Evolutionary conservation across 2,329 filamentous ascomycete genomes (phyloP).

Genomic region (Diplodia corticola): DNA sequence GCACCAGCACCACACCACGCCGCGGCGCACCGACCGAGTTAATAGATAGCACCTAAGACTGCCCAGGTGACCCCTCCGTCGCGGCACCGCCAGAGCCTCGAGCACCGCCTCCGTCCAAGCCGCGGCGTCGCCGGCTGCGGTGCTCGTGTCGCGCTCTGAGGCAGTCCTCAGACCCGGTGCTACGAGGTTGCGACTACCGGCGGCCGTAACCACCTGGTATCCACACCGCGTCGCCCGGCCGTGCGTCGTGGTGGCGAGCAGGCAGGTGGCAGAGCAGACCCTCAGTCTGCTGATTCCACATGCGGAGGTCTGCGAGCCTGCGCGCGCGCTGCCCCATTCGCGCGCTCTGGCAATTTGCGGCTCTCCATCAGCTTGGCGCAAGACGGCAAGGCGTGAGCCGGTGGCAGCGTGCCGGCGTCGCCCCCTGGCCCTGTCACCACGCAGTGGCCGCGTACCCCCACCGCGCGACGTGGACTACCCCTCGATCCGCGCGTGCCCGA

Average conservation of each 20-base stretch:
- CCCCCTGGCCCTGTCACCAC: not conserved
- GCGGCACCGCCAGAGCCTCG: not conserved
- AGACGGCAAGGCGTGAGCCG: conserved; percentile 12
- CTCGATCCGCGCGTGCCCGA: conserved; percentile 11
- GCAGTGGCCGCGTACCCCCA: conserved; percentile 18
- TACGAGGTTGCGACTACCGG: not conserved
- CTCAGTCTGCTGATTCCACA: conserved; percentile 18
- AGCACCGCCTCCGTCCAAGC: not conserved
- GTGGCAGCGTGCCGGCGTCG: conserved; percentile 4
- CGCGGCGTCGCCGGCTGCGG: not conserved
- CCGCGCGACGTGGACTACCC: not conserved
- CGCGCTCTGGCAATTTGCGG: conserved; percentile 14
- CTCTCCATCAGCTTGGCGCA: conserved; percentile 6
- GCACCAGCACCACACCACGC: not conserved
- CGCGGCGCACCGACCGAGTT: not conserved
- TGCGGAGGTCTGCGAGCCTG: conserved; percentile 1
- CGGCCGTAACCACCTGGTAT: not conserved
- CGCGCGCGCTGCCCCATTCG: not conserved
- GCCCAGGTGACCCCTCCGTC: not conserved
- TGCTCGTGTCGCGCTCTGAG: not conserved
- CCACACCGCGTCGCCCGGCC: not conserved
- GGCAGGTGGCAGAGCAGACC: not conserved
- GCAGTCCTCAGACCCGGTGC: conserved; percentile 6
- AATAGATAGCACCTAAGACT: not conserved
- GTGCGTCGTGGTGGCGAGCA: conserved; percentile 12